Evolutionary conservation across 1,284 basidiomycete genomes (phyloP).

Genomic region (Macrocystidia cucumis): DNA sequence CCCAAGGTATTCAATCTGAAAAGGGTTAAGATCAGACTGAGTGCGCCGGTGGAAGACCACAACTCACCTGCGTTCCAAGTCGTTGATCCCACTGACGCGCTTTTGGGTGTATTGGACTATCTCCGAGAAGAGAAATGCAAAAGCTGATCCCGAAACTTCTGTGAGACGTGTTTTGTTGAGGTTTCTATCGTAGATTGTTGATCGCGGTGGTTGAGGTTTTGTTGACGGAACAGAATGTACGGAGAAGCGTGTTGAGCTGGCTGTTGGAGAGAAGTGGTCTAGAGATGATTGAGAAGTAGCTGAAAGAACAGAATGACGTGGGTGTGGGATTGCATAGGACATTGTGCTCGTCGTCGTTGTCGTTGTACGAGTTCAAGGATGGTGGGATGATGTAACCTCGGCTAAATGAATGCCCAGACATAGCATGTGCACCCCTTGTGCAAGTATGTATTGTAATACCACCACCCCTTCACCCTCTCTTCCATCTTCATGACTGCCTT

Average conservation of each 20-base stretch:
- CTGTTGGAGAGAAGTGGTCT: slow-evolving; percentile 56
- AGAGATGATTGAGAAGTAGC: slow-evolving; percentile 54
- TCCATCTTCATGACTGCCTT: slow-evolving; percentile 22
- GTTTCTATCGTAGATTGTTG: slow-evolving; percentile 79
- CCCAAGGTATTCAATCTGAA: slow-evolving; percentile 83
- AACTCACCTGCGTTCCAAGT: slow-evolving; percentile 76
- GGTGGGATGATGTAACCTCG: no score
- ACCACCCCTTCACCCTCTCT: slow-evolving; percentile 13
- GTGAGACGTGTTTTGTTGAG: slow-evolving; percentile 76
- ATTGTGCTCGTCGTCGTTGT: slow-evolving; percentile 19
- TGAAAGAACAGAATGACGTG: slow-evolving; percentile 65
- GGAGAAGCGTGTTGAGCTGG: slow-evolving; percentile 60
- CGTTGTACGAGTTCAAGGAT: background rate
- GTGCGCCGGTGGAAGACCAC: slow-evolving; percentile 1
- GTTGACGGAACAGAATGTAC: slow-evolving; percentile 49
- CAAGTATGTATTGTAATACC: background rate
- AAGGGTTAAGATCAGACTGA: slow-evolving; percentile 7
- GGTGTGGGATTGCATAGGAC: slow-evolving; percentile 53
- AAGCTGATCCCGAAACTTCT: slow-evolving; percentile 79
- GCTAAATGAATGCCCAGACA: no score
- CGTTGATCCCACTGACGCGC: slow-evolving; percentile 88
- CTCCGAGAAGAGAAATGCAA: slow-evolving; percentile 88
- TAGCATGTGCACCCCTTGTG: background rate
- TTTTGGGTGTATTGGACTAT: slow-evolving; percentile 94
- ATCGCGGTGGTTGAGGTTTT: slow-evolving; percentile 34